A percentile compares a stretch with the other conserved stretches of the same genome.
Evolutionary conservation across 306 rosid species (phyloP).

Genomic region (Glycine soja): DNA sequence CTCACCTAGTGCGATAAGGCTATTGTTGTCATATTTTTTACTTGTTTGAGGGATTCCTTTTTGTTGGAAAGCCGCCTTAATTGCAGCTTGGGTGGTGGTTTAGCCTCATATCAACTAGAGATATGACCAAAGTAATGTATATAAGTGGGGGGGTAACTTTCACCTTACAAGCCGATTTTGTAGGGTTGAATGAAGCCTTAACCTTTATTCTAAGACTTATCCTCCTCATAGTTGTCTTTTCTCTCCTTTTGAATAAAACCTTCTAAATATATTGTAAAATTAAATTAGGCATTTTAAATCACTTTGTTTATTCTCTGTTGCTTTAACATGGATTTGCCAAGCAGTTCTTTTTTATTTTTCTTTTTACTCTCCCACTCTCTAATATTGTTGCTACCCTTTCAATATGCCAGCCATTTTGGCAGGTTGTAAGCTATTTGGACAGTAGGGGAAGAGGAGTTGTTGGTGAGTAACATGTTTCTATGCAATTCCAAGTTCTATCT

Average conservation of each 20-base stretch:
- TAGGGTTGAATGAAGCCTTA: too few species aligned
- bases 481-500: constrained; percentile 7
- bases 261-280: constrained; percentile 8
- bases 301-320: constrained; percentile 11
- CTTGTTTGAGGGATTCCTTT: neutral
- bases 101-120: too few species aligned
- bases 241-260: constrained; percentile 16
- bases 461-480: constrained; percentile 62
- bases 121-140: too few species aligned
- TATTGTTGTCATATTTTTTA: neutral
- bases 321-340: neutral
- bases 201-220: neutral
- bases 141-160: too few species aligned
- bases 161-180: too few species aligned
- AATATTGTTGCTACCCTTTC: constrained; percentile 39
- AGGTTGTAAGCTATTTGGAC: constrained; percentile 69
- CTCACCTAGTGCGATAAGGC: neutral
- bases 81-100: too few species aligned
- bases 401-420: constrained; percentile 88
- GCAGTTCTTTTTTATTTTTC: neutral
- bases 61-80: too few species aligned
- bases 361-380: neutral
- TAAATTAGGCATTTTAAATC: neutral
- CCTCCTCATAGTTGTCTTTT: neutral
- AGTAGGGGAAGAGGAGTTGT: constrained; percentile 90